Base-by-base conservation (phyloP, 495 filamentous ascomycete genomes). In the Penicillium atrosanguineum region DNA sequence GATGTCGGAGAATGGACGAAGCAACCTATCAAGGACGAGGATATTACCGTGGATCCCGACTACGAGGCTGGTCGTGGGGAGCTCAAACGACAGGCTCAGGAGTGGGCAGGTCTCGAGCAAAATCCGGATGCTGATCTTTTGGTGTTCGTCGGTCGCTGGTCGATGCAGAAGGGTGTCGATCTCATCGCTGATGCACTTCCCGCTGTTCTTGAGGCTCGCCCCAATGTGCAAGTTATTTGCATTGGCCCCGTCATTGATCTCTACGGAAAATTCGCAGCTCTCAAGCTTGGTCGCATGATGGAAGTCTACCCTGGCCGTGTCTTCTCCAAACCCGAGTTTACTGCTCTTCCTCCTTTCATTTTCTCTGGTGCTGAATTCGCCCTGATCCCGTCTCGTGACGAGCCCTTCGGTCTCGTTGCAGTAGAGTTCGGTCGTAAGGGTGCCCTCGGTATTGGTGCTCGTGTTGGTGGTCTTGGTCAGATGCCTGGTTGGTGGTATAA, bases 341-440 rank as follows among this genome's bases (percentile, higher is more conserved):
- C 87, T 12, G 79, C 82, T 4, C 79, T 91, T 2, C 87, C 87
- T 7, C 85, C 87, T 0, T 90, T 80, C 65, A 88, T 91, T 59
- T 90, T 90, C 72, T 87, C 82, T 54, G 87, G 87, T 42, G 86
- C 87, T 15, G 87, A 91, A 50, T 90, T 91, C 55, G 87, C 87
- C 21, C 74, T 91, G 18, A 91, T 91, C 51, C 87, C 87, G 5
- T 88, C 85, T 29, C 83, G 87, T 60, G 87, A 91, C 54, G 87
- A 91, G 69, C 87, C 87, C 0, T 91, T 91, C 58, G 87, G 87
- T 19, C 69, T 91, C 29, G 87, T 90, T 11, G 87, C 87, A 18
- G 87, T 91, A 43, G 87, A 91, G 60, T 91, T 90, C 55, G 87
- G 87, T 37, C 78, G 87, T 29, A 89, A 90, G 68, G 87, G 87